Evolutionary conservation across 2,329 filamentous ascomycete species (phyloP), one percentile per base, ranked within the genome.

Genomic region (Bipolaris oryzae): DNA sequence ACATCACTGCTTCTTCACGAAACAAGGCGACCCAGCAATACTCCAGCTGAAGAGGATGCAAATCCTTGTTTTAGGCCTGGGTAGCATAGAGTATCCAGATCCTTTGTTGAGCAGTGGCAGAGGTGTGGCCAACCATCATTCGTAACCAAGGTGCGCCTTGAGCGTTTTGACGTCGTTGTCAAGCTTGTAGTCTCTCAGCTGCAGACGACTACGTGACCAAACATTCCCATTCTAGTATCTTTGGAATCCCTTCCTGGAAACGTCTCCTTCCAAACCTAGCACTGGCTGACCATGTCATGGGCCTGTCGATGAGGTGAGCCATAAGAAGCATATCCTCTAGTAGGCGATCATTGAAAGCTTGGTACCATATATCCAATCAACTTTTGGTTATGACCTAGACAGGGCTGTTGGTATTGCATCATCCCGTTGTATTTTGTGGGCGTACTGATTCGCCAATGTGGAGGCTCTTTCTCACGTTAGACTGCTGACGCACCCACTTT

Each of bases 331-430:
- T 62, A 59, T 50, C 20, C 57, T 20, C 54, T 65, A 63, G 63
- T 52, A 44, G 62, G 18, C 33, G 65, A 68, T 69, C 63, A 31
- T 46, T 38, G 38, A 61, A 64, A 58, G 62, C 63, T 63, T 67
- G 56, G 54, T 53, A 57, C 42, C 39, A 20, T 52, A 39, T 31
- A 21, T 41, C 63, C 60, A 65, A 62, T 59, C 38, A 41, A 42
- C 34, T 25, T 23, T 16, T 16, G 3, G 15, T 5, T 16, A 33
- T 11, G 9, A 20, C 13, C n/a, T 10, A 21, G 50, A 25, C n/a
- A 41, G 23, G n/a, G 20, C 45, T 25, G 23, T 33, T 48, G 25
- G 45, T n/a, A 31, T 58, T 25, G 48, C 45, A 48, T 25, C 31
- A 46, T 41, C 52, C 41, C 31, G 31, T 50, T 31, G 44, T 53